Conservation (phyloP, 1,284 basidiomycete genomes). For the Tilletia caries region DNA sequence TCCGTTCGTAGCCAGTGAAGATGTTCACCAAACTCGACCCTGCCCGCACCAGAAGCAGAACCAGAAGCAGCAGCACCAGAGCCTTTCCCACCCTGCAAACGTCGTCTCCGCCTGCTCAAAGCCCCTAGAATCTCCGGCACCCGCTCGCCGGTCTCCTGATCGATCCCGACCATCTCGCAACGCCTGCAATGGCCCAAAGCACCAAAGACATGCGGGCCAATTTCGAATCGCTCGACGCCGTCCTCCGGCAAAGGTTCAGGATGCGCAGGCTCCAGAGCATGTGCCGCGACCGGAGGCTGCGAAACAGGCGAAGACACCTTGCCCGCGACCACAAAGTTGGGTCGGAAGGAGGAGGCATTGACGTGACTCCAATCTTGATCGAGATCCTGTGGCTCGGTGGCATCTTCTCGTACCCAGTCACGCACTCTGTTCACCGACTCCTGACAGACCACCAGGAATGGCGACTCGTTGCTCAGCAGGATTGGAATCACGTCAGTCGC, state of each 20-base stretch:
- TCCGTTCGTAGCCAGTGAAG: not conserved
- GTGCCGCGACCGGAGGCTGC: not conserved
- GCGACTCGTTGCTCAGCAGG: slow-evolving; percentile 38
- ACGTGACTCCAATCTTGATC: not conserved
- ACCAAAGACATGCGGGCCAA: slow-evolving; percentile 28
- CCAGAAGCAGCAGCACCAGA: not conserved
- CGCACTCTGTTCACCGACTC: slow-evolving; percentile 27
- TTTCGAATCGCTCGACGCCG: slow-evolving; percentile 17
- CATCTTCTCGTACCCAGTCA: slow-evolving; percentile 26
- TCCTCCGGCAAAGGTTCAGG: slow-evolving; percentile 23
- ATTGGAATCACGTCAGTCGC: slow-evolving; percentile 21
- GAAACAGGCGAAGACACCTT: not conserved
- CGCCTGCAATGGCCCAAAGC: slow-evolving; percentile 31
- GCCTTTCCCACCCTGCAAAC: slow-evolving; percentile 20
- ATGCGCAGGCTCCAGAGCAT: not conserved
- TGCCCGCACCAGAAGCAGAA: not conserved
- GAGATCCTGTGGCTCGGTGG: slow-evolving; percentile 7
- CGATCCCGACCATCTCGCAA: slow-evolving; percentile 38
- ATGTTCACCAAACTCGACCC: slow-evolving; percentile 16
- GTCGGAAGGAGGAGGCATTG: slow-evolving; percentile 31
- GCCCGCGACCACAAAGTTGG: slow-evolving; percentile 31
- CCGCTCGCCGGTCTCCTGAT: slow-evolving; percentile 28
- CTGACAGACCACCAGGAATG: slow-evolving; percentile 36
- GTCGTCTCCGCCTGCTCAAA: slow-evolving; percentile 26
- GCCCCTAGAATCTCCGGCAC: slow-evolving; percentile 29